A percentile compares a stretch with the other conserved stretches of the same genome.
Evolutionary conservation across 2,329 filamentous ascomycete genomes (phyloP).

Genomic region (Cladosporium oxysporum): DNA sequence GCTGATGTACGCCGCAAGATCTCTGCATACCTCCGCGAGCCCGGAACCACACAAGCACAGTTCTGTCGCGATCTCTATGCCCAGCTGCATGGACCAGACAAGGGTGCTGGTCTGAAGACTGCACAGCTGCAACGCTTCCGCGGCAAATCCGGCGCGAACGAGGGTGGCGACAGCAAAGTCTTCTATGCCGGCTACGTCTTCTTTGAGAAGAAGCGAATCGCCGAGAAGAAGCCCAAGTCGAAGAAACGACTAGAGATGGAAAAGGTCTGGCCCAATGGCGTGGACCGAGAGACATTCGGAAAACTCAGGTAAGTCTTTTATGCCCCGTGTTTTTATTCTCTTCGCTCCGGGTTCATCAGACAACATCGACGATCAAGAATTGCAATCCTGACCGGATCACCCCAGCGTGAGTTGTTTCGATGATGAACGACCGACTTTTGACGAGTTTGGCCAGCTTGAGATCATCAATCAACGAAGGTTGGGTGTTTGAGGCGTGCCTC

Average conservation of each 20-base stretch:
- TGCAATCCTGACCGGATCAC: constrained; percentile 2
- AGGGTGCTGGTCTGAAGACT: constrained; percentile 40
- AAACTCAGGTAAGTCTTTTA: constrained; percentile 13
- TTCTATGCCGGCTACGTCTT: constrained; percentile 45
- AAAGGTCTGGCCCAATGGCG: constrained; percentile 33
- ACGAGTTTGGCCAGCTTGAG: constrained; percentile 12
- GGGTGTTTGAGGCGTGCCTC: background rate
- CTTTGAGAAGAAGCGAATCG: constrained; percentile 57
- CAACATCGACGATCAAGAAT: background rate
- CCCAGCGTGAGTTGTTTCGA: constrained; percentile 10
- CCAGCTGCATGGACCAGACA: constrained; percentile 39
- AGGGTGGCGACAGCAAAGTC: constrained; percentile 51
- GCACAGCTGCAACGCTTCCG: constrained; percentile 54
- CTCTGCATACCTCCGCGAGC: constrained; percentile 49
- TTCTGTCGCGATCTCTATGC: constrained; percentile 52
- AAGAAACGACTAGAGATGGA: constrained; percentile 48
- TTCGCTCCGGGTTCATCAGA: background rate
- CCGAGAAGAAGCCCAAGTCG: constrained; percentile 54
- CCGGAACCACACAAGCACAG: constrained; percentile 53
- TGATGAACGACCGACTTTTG: constrained; percentile 1
- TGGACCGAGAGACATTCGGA: constrained; percentile 21
- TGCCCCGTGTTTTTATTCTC: background rate
- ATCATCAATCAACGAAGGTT: background rate
- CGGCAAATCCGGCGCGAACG: constrained; percentile 49
- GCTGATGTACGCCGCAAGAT: constrained; percentile 62